Evolutionary conservation across 345 rosid genomes (phyloP), one percentile per base, ranked within the genome.

Genomic region (Rhodamnia rubescens): DNA sequence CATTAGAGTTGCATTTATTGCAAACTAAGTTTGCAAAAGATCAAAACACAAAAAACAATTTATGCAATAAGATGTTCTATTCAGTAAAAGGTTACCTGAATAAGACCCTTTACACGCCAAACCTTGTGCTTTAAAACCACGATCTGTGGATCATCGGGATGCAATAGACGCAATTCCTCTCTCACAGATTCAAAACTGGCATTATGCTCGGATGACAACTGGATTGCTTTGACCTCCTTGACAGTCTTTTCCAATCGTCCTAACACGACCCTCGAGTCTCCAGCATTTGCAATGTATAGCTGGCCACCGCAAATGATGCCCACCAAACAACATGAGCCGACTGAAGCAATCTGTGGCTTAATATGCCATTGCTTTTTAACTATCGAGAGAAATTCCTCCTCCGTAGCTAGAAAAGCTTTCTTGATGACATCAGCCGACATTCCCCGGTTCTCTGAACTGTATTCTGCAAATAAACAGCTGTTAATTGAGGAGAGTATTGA

Each of bases 61-160:
- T 80, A 44, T 13, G 16, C 15, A 5, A 50, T 10, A 27, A 27
- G 26, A 8, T 82, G 82, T 53, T 42, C 57, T 56, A 58, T 11
- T 40, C 51, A 32, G 53, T 54, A 56, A 82, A 86, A 55, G 51
- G 44, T 90, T 86, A 94, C 98, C 97, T 97, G 99, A 89, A 98
- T 96, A 58, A 98, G 88, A 85, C 99, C 99, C 92, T 95, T 96
- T 49, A 98, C 98, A 13, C 99, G 99, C 99, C 99, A 98, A 86
- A 96, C 99, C 61, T 93, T 94, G 90, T 96, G 96, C 88, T 93
- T 96, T 85, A 95, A 89, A n/a, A 96, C 94, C 69, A 98, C 99
- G 7, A 98, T 94, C 81, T 91, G 93, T 50, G 99, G 97, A 91
- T 98, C 99, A 89, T 98, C 84, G n/a, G 99, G 99, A 91, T 98